phyloP scores from a whole-genome alignment of 2,329 filamentous ascomycete genomes.

The Fusarium sp. region DNA sequence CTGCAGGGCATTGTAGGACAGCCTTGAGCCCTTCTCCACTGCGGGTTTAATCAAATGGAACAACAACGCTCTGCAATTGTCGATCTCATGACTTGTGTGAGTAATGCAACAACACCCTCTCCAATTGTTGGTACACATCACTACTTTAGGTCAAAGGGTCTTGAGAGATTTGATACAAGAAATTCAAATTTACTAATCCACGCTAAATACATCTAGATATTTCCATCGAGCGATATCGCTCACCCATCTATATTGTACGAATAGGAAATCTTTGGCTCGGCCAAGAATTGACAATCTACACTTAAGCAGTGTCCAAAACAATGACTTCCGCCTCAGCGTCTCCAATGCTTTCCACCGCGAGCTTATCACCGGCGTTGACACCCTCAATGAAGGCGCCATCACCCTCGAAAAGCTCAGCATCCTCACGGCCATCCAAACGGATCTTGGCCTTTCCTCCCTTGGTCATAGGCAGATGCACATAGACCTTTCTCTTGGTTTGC shows the following conservation, averaged over 20 bases:
- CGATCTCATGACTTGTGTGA: neutral
- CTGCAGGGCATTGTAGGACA: neutral
- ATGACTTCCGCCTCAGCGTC: slow-evolving; percentile 77
- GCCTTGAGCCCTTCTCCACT: neutral
- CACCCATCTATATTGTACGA: slow-evolving; percentile 1
- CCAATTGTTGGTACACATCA: neutral
- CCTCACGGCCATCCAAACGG: slow-evolving; percentile 73
- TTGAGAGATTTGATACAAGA: neutral
- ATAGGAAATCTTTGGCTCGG: slow-evolving; percentile 1
- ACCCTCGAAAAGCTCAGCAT: slow-evolving; percentile 75
- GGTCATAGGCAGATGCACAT: slow-evolving; percentile 84
- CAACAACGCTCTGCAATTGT: neutral
- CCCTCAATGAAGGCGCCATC: slow-evolving; percentile 82
- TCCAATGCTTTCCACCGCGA: slow-evolving; percentile 75
- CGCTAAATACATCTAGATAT: slow-evolving; percentile 32
- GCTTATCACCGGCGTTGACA: slow-evolving; percentile 72
- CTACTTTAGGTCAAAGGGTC: neutral
- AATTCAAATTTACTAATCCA: slow-evolving; percentile 12
- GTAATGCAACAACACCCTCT: neutral
- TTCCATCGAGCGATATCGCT: slow-evolving; percentile 1
- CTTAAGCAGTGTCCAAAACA: slow-evolving; percentile 71
- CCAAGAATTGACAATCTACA: neutral
- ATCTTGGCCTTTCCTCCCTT: slow-evolving; percentile 80
- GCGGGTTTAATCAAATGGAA: neutral
- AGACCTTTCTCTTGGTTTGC: slow-evolving; percentile 76